A percentile compares a stretch with the other conserved stretches of the same genome.
Evolutionary conservation across 129 eudicot genomes (phyloP).

Genomic region (Calendula officinalis): DNA sequence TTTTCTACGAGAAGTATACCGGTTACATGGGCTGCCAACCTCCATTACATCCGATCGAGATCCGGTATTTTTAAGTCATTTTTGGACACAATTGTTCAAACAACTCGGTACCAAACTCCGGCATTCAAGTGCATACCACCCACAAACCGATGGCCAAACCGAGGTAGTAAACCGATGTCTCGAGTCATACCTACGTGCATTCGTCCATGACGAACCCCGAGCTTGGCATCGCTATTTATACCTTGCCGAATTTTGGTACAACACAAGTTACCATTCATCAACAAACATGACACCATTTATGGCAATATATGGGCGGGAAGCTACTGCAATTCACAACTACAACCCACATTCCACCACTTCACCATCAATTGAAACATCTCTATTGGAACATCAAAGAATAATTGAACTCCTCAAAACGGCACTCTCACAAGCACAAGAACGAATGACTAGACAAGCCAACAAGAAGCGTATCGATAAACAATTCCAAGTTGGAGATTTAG

Average conservation of each 20-base stretch:
- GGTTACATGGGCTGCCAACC: not conserved
- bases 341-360: not conserved
- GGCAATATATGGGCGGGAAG: not conserved
- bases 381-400: not conserved
- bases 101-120: no score
- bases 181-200: not conserved
- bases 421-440: not conserved
- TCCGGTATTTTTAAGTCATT: not conserved
- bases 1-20: not conserved
- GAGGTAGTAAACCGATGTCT: no score
- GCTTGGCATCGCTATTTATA: not conserved
- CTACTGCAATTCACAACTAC: not conserved
- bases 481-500: not conserved
- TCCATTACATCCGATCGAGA: not conserved
- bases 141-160: no score
- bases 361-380: not conserved
- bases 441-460: not conserved
- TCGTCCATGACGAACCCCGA: constrained; percentile 1
- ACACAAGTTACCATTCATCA: not conserved
- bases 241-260: no score
- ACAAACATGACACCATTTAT: not conserved
- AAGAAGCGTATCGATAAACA: not conserved
- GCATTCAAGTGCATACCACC: no score
- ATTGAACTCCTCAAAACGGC: not conserved
- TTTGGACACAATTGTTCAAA: not conserved